A percentile compares a stretch with the other conserved stretches of the same genome.
Evolutionary conservation across 192 early-diverging fungal species (phyloP).

Genomic region (Backusella westeae): DNA sequence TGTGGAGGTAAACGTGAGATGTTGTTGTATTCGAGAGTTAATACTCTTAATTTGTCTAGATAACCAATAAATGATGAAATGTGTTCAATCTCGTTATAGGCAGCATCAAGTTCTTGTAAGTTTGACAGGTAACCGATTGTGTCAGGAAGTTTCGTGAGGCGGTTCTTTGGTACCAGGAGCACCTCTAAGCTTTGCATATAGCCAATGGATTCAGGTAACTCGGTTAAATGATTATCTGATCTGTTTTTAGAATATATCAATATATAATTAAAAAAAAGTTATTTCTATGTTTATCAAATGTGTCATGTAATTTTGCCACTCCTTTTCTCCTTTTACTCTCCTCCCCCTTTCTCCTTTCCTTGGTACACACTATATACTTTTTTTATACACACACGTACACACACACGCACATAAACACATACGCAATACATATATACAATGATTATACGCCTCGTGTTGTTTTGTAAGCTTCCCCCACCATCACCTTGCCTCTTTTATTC

Average conservation of each 20-base stretch:
- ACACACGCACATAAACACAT: neutral
- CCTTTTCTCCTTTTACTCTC: neutral
- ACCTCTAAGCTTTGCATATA: slow-evolving; percentile 63
- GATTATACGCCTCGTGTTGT: neutral
- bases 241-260: slow-evolving; percentile 36
- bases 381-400: too few relatives aligned
- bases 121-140: slow-evolving; percentile 67
- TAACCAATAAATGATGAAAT: slow-evolving; percentile 61
- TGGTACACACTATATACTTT: neutral
- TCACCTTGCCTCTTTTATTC: neutral
- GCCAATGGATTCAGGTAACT: slow-evolving; percentile 74
- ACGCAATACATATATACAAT: neutral
- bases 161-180: slow-evolving; percentile 63
- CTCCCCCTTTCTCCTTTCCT: neutral
- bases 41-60: slow-evolving; percentile 59
- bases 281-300: neutral
- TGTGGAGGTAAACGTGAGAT: slow-evolving; percentile 60
- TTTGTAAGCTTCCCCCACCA: neutral
- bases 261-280: slow-evolving; percentile 14
- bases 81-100: slow-evolving; percentile 59
- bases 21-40: slow-evolving; percentile 62
- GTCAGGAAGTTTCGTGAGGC: slow-evolving; percentile 59
- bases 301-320: slow-evolving; percentile 3
- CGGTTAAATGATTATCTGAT: slow-evolving; percentile 68
- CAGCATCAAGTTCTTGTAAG: slow-evolving; percentile 62